Conservation (phyloP, 164 flowering plant species). For the Berberis vulgaris region DNA sequence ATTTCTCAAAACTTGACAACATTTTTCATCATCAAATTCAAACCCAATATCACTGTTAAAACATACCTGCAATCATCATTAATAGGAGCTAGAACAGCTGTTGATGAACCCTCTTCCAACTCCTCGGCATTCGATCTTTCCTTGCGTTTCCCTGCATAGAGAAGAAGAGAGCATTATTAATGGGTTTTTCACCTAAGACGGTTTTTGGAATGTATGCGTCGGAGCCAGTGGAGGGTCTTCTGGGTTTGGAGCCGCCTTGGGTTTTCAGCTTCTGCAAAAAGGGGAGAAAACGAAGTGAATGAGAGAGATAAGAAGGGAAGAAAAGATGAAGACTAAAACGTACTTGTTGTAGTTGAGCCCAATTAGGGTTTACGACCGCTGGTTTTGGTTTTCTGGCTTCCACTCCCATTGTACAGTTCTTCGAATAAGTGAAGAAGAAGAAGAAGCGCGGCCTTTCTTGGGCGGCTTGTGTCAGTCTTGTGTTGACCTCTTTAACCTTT, state of each 20-base stretch:
- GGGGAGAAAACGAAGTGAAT: background rate
- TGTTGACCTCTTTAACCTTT: too few relatives aligned
- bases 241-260: constrained; percentile 19
- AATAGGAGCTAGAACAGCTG: constrained; percentile 29
- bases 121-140: constrained; percentile 7
- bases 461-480: too few relatives aligned
- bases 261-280: constrained; percentile 42
- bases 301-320: too few relatives aligned
- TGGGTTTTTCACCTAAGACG: background rate
- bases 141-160: constrained; percentile 42
- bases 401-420: background rate
- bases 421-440: too few relatives aligned
- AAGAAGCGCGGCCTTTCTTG: too few relatives aligned
- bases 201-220: constrained; percentile 10
- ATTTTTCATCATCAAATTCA: too few relatives aligned
- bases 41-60: background rate
- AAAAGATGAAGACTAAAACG: too few relatives aligned
- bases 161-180: background rate
- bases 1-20: background rate
- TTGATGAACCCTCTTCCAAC: constrained; percentile 11
- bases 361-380: too few relatives aligned
- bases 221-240: constrained; percentile 7
- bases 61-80: constrained; percentile 2
- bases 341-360: too few relatives aligned
- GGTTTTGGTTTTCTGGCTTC: too few relatives aligned